These are phyloP conservation scores for Rhizopus arrhizus DNA, from an alignment of 371 early-diverging fungal species.

Conservation along the genomic window DNA sequence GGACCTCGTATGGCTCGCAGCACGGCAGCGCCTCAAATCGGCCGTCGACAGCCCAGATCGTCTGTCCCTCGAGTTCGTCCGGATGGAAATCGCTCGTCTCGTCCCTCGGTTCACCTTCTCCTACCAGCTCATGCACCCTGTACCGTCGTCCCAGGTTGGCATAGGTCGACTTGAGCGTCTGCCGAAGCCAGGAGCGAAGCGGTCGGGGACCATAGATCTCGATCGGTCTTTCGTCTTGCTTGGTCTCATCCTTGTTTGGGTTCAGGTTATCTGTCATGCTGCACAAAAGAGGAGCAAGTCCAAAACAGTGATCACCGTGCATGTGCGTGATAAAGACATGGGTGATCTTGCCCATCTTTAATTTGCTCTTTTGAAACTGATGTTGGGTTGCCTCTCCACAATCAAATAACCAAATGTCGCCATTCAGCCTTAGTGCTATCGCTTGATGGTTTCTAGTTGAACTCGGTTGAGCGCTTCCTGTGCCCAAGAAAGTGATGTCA, in stretches of 20 bases:
- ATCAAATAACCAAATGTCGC: conserved; percentile 69
- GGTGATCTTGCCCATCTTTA: conserved; percentile 49
- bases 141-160: conserved; percentile 43
- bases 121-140: conserved; percentile 51
- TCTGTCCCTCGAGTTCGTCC: conserved; percentile 46
- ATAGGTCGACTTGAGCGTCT: conserved; percentile 46
- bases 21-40: conserved; percentile 11
- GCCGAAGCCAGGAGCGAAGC: conserved; percentile 53
- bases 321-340: conserved; percentile 64
- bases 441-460: conserved; percentile 70
- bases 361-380: conserved; percentile 56
- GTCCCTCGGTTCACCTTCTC: conserved; percentile 27
- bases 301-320: conserved; percentile 70
- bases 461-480: conserved; percentile 74
- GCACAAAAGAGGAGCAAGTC: conserved; percentile 58
- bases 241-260: conserved; percentile 12
- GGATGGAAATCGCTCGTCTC: conserved; percentile 29
- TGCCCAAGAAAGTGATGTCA: conserved; percentile 67
- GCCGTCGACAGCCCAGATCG: conserved; percentile 18
- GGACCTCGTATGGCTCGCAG: conserved; percentile 26
- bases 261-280: conserved; percentile 49
- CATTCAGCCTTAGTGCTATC: conserved; percentile 56
- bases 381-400: conserved; percentile 79
- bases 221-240: conserved; percentile 21
- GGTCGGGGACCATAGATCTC: conserved; percentile 63